phyloP scores from a whole-genome alignment of 495 filamentous ascomycete genomes.

The Hyaloscypha bicolor region DNA sequence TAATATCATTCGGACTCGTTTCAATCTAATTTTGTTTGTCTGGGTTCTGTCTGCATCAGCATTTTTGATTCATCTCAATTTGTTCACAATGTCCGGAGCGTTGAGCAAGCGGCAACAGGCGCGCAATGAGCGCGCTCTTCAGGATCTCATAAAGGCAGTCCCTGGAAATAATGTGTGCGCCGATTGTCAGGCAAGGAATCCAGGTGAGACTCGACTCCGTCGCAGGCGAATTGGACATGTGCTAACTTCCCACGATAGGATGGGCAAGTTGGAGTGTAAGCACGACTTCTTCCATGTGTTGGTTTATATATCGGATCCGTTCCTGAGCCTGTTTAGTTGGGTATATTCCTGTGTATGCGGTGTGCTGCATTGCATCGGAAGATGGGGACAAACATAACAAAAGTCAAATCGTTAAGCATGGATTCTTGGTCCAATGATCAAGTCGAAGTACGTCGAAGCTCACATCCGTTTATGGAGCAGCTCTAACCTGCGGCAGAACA shows the following conservation, averaged over 20 bases:
- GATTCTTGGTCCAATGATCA: slow-evolving; percentile 63
- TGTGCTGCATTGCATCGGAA: slow-evolving; percentile 96
- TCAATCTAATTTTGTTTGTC: slow-evolving; percentile 8
- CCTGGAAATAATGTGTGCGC: slow-evolving; percentile 94
- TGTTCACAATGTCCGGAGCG: slow-evolving; percentile 47
- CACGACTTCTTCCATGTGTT: slow-evolving; percentile 1
- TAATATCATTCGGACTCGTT: slow-evolving; percentile 6
- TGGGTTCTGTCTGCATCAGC: slow-evolving; percentile 1
- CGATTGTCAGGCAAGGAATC: slow-evolving; percentile 89
- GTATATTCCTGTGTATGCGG: slow-evolving; percentile 96
- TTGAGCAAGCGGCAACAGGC: slow-evolving; percentile 92
- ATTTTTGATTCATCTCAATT: slow-evolving; percentile 15
- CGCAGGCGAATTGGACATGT: not conserved
- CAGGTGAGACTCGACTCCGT: slow-evolving; percentile 59
- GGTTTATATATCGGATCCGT: not conserved
- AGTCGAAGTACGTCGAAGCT: slow-evolving; percentile 71
- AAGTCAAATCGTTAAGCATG: slow-evolving; percentile 7
- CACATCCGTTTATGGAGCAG: slow-evolving; percentile 28
- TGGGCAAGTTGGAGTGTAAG: slow-evolving; percentile 99
- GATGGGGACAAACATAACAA: slow-evolving; percentile 1
- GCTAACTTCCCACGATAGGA: slow-evolving; percentile 51
- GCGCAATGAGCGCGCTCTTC: slow-evolving; percentile 90
- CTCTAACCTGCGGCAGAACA: slow-evolving; percentile 59
- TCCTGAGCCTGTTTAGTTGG: slow-evolving; percentile 60
- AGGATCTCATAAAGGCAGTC: slow-evolving; percentile 85